Evolutionary conservation across 768 basidiomycete species (phyloP), one percentile per base, ranked within the genome.

Genomic region (Collybia sordida): DNA sequence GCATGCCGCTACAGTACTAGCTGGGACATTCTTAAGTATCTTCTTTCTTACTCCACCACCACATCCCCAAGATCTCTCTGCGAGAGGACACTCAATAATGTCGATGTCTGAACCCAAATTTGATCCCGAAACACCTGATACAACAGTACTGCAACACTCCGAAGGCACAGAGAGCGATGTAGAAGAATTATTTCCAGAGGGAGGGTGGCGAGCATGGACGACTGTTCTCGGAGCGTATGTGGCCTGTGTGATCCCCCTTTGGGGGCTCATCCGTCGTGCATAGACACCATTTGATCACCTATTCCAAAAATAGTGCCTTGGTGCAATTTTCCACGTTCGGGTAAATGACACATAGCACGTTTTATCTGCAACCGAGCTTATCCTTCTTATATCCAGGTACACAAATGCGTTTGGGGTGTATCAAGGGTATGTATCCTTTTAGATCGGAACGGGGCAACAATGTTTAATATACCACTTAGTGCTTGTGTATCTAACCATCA

Each of bases 321-420:
- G 31, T 49, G 11, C 59, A 61, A 37, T 57, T 54, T 51, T 56
- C 57, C 28, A 52, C 57, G 21, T 64, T 64, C 28, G 60, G 63
- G 63, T 64, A 45, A 19, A 54, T 39, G 3, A 9, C n/a, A n/a
- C n/a, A 17, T 17, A 7, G 31, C 17, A n/a, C 39, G 14, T 52
- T 36, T 23, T 21, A n/a, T 21, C n/a, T 11, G 3, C 17, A 21
- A 7, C 11, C 12, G 35, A 14, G 9, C 9, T 21, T n/a, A 3
- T 17, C 21, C 37, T 53, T 11, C 18, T 34, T 18, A 41, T 12
- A 14, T 2, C 1, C 31, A 65, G 64, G 5, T 62, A 63, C 27
- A 60, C 57, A 6, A 62, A 59, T n/a, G 55, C 60, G 12, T 63
- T 59, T 28, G 64, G 64, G 6, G 62, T 63, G 18, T 65, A 59